Evolutionary conservation across 768 basidiomycete species (phyloP), one percentile per base, ranked within the genome.

Genomic region (Cystofilobasidium bisporidii): DNA sequence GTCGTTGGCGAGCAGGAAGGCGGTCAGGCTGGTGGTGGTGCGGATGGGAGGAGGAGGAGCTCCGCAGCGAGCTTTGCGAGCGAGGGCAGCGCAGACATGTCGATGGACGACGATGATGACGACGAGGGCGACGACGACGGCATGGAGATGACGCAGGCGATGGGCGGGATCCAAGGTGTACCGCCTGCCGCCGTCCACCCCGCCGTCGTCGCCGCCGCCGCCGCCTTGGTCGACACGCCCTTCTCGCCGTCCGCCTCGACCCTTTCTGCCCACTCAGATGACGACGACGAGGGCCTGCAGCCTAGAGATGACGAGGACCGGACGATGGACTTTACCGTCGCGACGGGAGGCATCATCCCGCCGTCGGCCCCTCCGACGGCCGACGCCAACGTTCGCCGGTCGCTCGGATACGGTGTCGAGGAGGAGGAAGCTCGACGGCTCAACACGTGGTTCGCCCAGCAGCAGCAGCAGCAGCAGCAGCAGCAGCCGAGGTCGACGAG

Each of bases 241-340:
- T 28, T 50, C 66, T 67, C 66, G 36, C 66, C 66, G 3, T 62
- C 61, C 22, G 66, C 66, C 14, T 67, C 66, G 12, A 67, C 66
- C 30, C 14, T 45, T 12, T 56, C 63, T 26, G n/a, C 63, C 24
- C 41, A 38, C 59, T 70, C 65, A 10, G 72, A 70, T 57, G 63
- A 64, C 24, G 71, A 63, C 22, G 70, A 70, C 41, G 68, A 72
- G 47, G 73, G 73, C 24, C 71, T 70, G 20, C 71, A 65, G 64
- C 41, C 26, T 47, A n/a, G 38, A n/a, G 61, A 61, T 24, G 60
- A 60, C 22, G 61, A 68, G 32, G 64, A 70, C 40, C 50, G 50
- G 50, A 77, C 76, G 2, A 76, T 78, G 73, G 77, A 78, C 61
- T 78, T 78, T 67, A 78, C 77, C 8, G 73, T 77, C 26, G 75